Evolutionary conservation across 75 land plant species (phyloP).

Genomic region (Selaginella moellendorffii): DNA sequence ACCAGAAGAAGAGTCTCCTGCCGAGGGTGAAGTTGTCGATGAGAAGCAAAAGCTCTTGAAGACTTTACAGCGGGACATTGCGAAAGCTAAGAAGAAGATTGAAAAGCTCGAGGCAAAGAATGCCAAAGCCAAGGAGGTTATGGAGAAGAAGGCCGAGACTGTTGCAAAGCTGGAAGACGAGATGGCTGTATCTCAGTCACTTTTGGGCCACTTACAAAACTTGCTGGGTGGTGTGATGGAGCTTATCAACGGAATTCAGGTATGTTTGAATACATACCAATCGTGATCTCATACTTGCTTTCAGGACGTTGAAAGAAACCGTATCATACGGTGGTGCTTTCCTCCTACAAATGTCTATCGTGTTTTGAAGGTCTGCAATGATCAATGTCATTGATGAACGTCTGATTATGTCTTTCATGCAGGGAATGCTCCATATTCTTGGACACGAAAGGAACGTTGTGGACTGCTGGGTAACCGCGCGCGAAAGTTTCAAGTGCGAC

Average conservation of each 20-base stretch:
- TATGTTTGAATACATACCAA: background rate
- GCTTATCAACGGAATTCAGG: background rate
- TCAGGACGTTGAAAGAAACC: background rate
- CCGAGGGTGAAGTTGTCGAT: conserved; percentile 3
- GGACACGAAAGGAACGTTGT: background rate
- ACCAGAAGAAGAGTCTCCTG: conserved; percentile 6
- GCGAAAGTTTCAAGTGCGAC: background rate
- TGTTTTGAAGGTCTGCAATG: background rate
- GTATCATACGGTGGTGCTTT: background rate
- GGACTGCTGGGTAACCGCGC: background rate
- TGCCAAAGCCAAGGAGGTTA: background rate
- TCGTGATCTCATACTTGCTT: no score
- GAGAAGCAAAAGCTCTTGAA: conserved; percentile 8
- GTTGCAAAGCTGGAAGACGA: background rate
- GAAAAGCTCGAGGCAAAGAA: conserved; percentile 6
- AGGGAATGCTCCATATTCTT: background rate
- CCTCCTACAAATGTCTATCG: background rate
- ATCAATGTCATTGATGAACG: background rate
- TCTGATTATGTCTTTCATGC: background rate
- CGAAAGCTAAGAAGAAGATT: background rate
- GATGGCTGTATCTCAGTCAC: background rate
- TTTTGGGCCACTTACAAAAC: background rate
- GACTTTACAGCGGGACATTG: conserved; percentile 1
- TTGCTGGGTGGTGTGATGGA: background rate
- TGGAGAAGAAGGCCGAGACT: conserved; percentile 4